phyloP scores from a whole-genome alignment of 2,329 filamentous ascomycete species.

The Fusarium sp. region DNA sequence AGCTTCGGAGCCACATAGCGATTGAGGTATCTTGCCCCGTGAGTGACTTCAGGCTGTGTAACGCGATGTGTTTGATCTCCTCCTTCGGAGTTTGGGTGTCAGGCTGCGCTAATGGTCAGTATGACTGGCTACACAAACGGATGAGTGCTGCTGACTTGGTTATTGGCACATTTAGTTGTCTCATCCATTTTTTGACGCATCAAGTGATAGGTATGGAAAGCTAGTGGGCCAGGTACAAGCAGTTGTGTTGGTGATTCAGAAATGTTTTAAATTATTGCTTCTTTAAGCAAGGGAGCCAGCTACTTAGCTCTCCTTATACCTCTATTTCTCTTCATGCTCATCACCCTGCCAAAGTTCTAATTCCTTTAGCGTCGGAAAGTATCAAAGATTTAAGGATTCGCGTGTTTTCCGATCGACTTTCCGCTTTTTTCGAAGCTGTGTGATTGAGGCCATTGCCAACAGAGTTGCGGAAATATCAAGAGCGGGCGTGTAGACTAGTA shows the following conservation, averaged over 20 bases:
- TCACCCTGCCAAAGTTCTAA: not conserved
- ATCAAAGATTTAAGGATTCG: accelerated
- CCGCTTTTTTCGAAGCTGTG: too few relatives aligned
- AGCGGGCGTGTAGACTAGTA: too few relatives aligned
- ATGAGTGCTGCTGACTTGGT: not conserved
- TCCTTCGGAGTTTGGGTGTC: not conserved
- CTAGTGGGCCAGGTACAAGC: accelerated
- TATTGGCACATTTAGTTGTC: not conserved
- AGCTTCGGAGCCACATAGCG: not conserved
- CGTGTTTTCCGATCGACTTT: not conserved
- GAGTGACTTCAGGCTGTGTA: not conserved
- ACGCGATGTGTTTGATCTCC: not conserved
- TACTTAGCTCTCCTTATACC: not conserved
- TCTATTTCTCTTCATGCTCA: not conserved
- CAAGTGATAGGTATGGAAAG: too few relatives aligned
- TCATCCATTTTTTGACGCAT: not conserved
- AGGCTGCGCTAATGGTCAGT: not conserved
- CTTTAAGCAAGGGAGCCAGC: not conserved
- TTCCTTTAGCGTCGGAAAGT: not conserved
- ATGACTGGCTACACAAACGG: not conserved
- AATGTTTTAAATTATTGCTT: not conserved
- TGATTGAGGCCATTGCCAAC: not conserved
- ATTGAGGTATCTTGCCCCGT: not conserved
- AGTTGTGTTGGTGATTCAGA: accelerated
- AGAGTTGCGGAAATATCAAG: not conserved